Base-by-base conservation (phyloP, 805 yeast species). In the baker's yeast (Saccharomyces cerevisiae) region DNA sequence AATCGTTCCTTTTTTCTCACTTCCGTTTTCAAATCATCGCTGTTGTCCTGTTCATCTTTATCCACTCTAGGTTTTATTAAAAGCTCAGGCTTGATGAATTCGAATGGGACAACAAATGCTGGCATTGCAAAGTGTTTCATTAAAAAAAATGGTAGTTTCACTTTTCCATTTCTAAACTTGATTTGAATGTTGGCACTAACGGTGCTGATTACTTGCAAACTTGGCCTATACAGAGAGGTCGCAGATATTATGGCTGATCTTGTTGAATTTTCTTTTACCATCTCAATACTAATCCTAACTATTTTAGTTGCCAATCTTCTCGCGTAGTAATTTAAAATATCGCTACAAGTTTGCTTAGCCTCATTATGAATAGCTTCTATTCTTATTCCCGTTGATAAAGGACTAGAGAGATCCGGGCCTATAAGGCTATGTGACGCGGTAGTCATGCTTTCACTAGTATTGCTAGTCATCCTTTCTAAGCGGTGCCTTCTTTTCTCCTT, bases 121-220 rank as follows among this genome's bases (percentile, higher is more conserved):
- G 72, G 70, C 48, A 62, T 64, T 10, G 63, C 54, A 51, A 61
- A 63, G 56, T 69, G 66, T 49, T 64, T 61, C 66, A 65, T 62
- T 21, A 67, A 50, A 46, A 67, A 69, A 49, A 60, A 64, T 3
- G 73, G 70, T 27, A 70, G 55, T 51, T 70, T 70, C 1, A 70
- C 68, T 28, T 65, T 61, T 1, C 70, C 68, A 53, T 70, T 70
- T 53, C 61, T 66, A 51, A 69, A 70, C 52, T 68, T 70, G n/a
- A 70, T 68, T 51, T 65, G 70, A 46, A 68, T 52, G 48, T 70
- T 70, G 9, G 70, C 63, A 48, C 70, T 66, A 13, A 69, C 71
- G 2, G 73, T 68, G 48, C 70, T 66, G 9, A 68, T 58, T 9
- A 68, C 55, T 51, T 67, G 67, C 32, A 65, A 52, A 53, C 63